These are phyloP conservation scores for Ilex asprella DNA, from an alignment of 257 asterid species.

Conservation along the genomic window DNA sequence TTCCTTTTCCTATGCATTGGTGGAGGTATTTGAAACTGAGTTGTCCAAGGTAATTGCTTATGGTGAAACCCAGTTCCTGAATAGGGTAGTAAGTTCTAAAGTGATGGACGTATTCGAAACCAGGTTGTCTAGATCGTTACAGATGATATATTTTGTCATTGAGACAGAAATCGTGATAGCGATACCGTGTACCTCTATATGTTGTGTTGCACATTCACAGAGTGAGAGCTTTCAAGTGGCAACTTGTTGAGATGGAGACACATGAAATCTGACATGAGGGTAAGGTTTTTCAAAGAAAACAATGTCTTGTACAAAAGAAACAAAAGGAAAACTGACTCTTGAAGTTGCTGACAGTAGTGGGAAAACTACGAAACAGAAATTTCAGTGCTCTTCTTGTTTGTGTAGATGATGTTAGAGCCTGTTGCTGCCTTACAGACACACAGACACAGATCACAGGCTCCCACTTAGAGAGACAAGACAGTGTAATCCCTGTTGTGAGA, in stretches of 20 bases:
- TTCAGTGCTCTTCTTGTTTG: slow-evolving; percentile 32
- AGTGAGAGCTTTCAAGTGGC: slow-evolving; percentile 14
- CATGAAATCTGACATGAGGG: slow-evolving; percentile 30
- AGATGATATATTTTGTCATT: background rate
- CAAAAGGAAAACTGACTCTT: slow-evolving; percentile 13
- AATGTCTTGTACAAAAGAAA: slow-evolving; percentile 15
- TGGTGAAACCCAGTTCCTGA: slow-evolving; percentile 7
- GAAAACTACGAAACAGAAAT: slow-evolving; percentile 19
- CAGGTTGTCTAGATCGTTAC: background rate
- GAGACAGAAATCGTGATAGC: slow-evolving; percentile 5
- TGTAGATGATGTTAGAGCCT: slow-evolving; percentile 28
- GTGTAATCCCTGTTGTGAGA: slow-evolving; percentile 26
- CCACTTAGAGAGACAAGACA: slow-evolving; percentile 53
- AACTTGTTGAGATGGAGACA: slow-evolving; percentile 33
- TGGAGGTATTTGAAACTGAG: too few relatives aligned
- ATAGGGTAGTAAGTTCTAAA: too few relatives aligned
- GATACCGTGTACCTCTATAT: slow-evolving; percentile 8
- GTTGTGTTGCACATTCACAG: slow-evolving; percentile 19
- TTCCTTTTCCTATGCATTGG: too few relatives aligned
- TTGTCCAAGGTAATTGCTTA: background rate
- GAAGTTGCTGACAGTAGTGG: slow-evolving; percentile 28
- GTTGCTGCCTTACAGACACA: slow-evolving; percentile 17
- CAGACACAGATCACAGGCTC: slow-evolving; percentile 40
- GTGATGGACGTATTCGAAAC: background rate
- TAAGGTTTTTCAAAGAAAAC: slow-evolving; percentile 16